Conservation (phyloP, 306 rosid genomes). For the Rubus idaeus region DNA sequence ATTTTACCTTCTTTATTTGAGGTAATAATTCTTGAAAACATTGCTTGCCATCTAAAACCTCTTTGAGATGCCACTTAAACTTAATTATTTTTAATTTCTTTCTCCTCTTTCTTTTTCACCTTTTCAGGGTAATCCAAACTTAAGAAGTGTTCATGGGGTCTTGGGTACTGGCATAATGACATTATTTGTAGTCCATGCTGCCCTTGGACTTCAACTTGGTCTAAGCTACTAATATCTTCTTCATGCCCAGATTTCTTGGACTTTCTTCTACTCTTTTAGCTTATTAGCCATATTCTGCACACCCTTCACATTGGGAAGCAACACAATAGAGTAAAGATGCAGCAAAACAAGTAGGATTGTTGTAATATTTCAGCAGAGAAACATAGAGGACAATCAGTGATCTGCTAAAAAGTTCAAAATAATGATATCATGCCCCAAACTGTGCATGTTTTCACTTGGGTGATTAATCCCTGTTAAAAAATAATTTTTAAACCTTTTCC, state of each 20-base stretch:
- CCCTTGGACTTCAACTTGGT: slow-evolving; percentile 85
- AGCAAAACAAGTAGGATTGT: neutral
- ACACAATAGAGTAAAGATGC: neutral
- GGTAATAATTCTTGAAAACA: slow-evolving; percentile 38
- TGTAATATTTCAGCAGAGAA: neutral
- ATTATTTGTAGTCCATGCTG: slow-evolving; percentile 76
- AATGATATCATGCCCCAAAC: neutral
- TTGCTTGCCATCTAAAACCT: neutral
- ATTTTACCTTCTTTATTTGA: slow-evolving; percentile 71
- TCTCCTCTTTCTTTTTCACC: neutral
- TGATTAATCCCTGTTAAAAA: neutral
- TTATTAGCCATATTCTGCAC: slow-evolving; percentile 8
- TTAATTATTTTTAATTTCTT: neutral
- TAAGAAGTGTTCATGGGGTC: slow-evolving; percentile 75
- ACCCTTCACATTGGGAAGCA: slow-evolving; percentile 20
- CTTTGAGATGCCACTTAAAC: neutral
- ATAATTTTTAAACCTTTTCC: too few relatives aligned
- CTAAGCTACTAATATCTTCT: slow-evolving; percentile 51
- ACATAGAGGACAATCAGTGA: neutral
- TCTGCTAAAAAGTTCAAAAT: neutral
- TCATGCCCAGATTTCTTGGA: neutral
- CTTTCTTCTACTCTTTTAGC: neutral
- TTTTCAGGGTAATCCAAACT: slow-evolving; percentile 72
- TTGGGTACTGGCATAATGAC: slow-evolving; percentile 92
- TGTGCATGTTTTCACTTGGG: neutral